Evolutionary conservation across 768 basidiomycete species (phyloP).

Genomic region (Pulveroboletus sp.): DNA sequence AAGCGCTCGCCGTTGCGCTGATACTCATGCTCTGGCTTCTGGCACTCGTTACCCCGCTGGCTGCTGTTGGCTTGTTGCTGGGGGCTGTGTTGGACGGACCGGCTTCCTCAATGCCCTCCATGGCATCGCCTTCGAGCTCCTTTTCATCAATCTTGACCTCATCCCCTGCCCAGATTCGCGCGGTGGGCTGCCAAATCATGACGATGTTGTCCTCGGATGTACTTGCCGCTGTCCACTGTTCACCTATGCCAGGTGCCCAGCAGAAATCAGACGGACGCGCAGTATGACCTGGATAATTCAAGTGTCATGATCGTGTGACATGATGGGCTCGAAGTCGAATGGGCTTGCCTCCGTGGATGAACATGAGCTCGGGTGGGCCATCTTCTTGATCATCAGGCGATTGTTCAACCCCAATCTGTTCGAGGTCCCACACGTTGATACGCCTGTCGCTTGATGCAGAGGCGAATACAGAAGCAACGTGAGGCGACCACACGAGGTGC

Average conservation of each 20-base stretch:
- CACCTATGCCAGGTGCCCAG: conserved; percentile 84
- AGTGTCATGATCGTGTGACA: conserved; percentile 2
- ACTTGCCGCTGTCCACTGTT: conserved; percentile 83
- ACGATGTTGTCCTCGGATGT: conserved; percentile 97
- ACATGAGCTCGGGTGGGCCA: conserved; percentile 93
- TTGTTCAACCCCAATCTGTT: conserved; percentile 91
- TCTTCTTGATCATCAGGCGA: conserved; percentile 98
- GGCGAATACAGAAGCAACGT: conserved; percentile 88
- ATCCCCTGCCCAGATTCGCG: conserved; percentile 91
- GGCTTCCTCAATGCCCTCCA: conserved; percentile 66
- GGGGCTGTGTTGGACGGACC: conserved; percentile 18
- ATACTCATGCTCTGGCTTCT: conserved; percentile 63
- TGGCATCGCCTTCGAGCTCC: conserved; percentile 78
- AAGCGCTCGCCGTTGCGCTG: conserved; percentile 47
- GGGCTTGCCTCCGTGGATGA: conserved; percentile 86
- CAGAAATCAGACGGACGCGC: conserved; percentile 90
- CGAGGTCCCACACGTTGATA: conserved; percentile 93
- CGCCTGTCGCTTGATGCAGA: conserved; percentile 92
- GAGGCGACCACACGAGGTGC: conserved; percentile 94
- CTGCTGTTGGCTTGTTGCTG: conserved; percentile 14
- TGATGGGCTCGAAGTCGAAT: not conserved
- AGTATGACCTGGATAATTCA: conserved; percentile 65
- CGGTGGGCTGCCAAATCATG: conserved; percentile 97
- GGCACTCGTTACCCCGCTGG: conserved; percentile 38
- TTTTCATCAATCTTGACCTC: conserved; percentile 81